Base-by-base conservation (phyloP, 768 basidiomycete species). In the Auriscalpium microsporum region DNA sequence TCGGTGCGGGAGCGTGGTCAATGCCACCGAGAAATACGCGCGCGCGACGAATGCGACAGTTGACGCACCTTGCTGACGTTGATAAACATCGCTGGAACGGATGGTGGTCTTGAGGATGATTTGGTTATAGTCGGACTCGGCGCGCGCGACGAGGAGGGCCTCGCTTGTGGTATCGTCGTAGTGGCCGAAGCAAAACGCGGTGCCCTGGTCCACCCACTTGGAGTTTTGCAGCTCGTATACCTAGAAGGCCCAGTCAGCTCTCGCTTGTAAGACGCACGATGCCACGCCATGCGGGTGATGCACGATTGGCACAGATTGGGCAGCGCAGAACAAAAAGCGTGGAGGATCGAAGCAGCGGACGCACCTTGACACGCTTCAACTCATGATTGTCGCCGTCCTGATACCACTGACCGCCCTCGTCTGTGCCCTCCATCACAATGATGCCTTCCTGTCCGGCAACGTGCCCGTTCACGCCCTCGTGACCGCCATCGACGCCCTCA, bases 191-290 rank as follows among this genome's bases (percentile, higher is more conserved):
- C 94, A 96, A 67, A 94, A 90, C 1, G 96, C 96, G 16, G 96
- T 99, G 48, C 96, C 96, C 67, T 93, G 85, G 76, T 99, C 96
- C 54, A 86, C 79, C 96, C 96, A 99, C 55, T 85, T 82, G 60
- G 87, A 80, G 56, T 87, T 91, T 52, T 92, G 81, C 57, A 99
- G 85, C 70, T 94, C 87, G 71, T 99, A 98, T 28, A 99, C 95
- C 87, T 99, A 65, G 62, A 60, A 65, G 56, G 58, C 64, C 50
- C 57, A 55, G 50, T 23, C 10, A 40, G 38, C 21, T 58, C 48
- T 57, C 57, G 53, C 28, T 28, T 28, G 28, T 28, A 4, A 28
- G 28, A 28, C 28, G 28, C 28, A 4, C 28, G 28, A 28, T 28
- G 28, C 28, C 28, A 28, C 28, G 28, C 28, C 28, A 28, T 28